A percentile compares a stretch with the other conserved stretches of the same genome.
Evolutionary conservation across 495 filamentous ascomycete genomes (phyloP).

Genomic region (Bacidia rubella): DNA sequence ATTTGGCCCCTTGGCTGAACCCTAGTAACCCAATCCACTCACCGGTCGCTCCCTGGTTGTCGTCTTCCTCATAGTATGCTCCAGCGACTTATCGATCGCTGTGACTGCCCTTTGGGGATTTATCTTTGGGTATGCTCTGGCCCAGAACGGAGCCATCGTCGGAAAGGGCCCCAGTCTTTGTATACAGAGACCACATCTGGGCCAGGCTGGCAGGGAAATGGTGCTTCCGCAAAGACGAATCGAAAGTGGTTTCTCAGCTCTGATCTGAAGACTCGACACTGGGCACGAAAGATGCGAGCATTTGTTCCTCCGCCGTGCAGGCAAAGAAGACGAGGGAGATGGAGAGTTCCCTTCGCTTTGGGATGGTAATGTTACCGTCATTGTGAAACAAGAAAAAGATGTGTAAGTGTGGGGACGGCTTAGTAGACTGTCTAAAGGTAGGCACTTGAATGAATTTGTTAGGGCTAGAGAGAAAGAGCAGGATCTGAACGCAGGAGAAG

Average conservation of each 20-base stretch:
- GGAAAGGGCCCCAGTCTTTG: constrained; percentile 40
- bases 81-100: neutral
- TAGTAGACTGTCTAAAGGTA: too few relatives aligned
- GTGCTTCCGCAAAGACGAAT: constrained; percentile 45
- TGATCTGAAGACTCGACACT: constrained; percentile 39
- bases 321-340: constrained; percentile 50
- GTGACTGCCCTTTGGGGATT: neutral
- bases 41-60: constrained; percentile 31
- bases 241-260: constrained; percentile 38
- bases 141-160: constrained; percentile 44
- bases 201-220: constrained; percentile 37
- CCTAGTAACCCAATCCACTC: constrained; percentile 39
- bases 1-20: constrained; percentile 13
- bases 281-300: constrained; percentile 42
- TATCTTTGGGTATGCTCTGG: constrained; percentile 21
- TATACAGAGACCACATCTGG: constrained; percentile 41
- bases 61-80: constrained; percentile 21
- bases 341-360: neutral
- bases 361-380: too few relatives aligned
- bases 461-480: too few relatives aligned
- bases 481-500: too few relatives aligned
- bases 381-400: too few relatives aligned
- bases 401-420: too few relatives aligned
- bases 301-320: constrained; percentile 56
- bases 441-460: too few relatives aligned